Evolutionary conservation across 2,329 filamentous ascomycete genomes (phyloP).

Genomic region (Apiospora marii): DNA sequence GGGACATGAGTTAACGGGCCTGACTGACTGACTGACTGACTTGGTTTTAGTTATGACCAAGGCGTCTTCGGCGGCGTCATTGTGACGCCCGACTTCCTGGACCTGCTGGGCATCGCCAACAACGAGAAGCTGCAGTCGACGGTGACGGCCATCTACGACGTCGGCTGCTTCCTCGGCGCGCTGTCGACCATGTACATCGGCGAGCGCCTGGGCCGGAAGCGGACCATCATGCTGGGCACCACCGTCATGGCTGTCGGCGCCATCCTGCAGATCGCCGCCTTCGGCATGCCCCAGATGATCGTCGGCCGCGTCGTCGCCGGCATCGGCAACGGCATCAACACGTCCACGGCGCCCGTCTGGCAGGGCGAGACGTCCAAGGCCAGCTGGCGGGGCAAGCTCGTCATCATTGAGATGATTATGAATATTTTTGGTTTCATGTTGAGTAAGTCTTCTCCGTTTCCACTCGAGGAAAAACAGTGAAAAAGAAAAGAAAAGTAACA

Average conservation of each 20-base stretch:
- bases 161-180: constrained; percentile 65
- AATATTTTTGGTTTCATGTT: constrained; percentile 44
- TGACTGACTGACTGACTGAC: neutral
- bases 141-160: constrained; percentile 64
- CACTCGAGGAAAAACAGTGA: neutral
- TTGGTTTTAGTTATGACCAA: constrained; percentile 48
- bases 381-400: constrained; percentile 42
- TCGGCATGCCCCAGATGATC: constrained; percentile 50
- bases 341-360: constrained; percentile 48
- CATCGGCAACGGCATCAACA: constrained; percentile 54
- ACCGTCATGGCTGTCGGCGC: constrained; percentile 45
- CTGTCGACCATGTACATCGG: constrained; percentile 43
- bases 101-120: constrained; percentile 49
- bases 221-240: constrained; percentile 43
- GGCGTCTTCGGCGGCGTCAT: constrained; percentile 63
- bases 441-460: constrained; percentile 25
- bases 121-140: constrained; percentile 46
- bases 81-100: constrained; percentile 59
- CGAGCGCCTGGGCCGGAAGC: constrained; percentile 44
- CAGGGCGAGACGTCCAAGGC: constrained; percentile 47
- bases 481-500: neutral
- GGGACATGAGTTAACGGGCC: neutral
- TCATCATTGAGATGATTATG: constrained; percentile 43
- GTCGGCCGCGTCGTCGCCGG: constrained; percentile 55
- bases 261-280: constrained; percentile 45